Evolutionary conservation across 805 yeast genomes (phyloP).

Genomic region (Teunomyces tritomae): DNA sequence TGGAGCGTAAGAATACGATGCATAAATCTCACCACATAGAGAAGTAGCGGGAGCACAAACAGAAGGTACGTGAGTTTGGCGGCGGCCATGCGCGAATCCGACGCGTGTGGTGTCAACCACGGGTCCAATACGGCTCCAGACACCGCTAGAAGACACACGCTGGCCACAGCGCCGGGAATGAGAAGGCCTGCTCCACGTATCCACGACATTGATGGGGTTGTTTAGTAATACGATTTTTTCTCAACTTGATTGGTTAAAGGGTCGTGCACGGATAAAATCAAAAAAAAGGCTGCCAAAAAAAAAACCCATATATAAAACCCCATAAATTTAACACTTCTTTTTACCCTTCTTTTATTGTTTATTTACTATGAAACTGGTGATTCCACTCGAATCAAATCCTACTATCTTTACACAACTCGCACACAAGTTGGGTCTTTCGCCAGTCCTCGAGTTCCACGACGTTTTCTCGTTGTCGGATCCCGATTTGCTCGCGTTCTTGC

Average conservation of each 20-base stretch:
- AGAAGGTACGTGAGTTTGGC: constrained; percentile 11
- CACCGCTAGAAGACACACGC: neutral
- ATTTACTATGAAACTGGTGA: constrained; percentile 41
- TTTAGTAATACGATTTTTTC: neutral
- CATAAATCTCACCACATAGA: constrained; percentile 8
- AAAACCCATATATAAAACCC: neutral
- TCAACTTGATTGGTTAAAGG: neutral
- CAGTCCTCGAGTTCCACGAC: constrained; percentile 65
- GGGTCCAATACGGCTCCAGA: neutral
- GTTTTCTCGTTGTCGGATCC: constrained; percentile 83
- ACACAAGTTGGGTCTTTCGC: constrained; percentile 61
- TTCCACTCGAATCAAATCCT: constrained; percentile 92
- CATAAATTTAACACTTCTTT: neutral
- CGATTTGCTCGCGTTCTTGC: constrained; percentile 74
- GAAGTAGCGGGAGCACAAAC: constrained; percentile 6
- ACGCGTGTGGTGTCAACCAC: constrained; percentile 8
- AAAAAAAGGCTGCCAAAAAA: neutral
- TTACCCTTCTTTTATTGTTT: neutral
- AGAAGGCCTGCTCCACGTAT: constrained; percentile 1
- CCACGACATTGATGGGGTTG: neutral
- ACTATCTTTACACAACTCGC: constrained; percentile 73
- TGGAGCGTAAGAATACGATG: constrained; percentile 13
- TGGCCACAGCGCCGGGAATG: neutral
- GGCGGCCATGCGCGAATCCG: neutral
- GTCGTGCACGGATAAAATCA: neutral